Base-by-base conservation (phyloP, 225 moss, liverwort and hornwort genomes). In the Anthoceros angustus region DNA sequence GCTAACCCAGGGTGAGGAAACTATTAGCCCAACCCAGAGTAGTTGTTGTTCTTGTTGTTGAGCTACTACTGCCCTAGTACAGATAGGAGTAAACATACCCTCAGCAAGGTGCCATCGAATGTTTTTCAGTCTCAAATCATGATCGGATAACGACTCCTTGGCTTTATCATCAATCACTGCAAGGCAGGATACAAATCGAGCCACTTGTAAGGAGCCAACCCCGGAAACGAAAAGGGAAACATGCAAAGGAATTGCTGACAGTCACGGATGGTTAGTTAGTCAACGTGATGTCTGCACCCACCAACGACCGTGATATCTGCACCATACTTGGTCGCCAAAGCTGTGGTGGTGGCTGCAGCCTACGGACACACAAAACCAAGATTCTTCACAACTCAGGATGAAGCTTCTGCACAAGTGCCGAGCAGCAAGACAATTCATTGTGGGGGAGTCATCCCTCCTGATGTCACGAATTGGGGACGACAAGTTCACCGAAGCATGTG, bases 261-360 rank as follows among this genome's bases (percentile, higher is more conserved):
- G 2, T 9, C 20, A 18, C 12, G 42, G 42, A 42, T 2, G 15
- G 18, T 10, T 9, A 9, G 26, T n/a, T 49, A 6, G n/a, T 18
- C 18, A 10, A 11, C 21, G 15, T 43, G 32, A 32, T 32, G 32
- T 41, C 18, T 25, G 23, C 10, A 69, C 80, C 65, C 79, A 87
- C 87, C 92, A 48, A 92, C 81, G 48, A 92, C 85, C 61, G 92
- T 92, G 69, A 92, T 89, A 70, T 92, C 88, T 63, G 92, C 88
- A 66, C 88, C 88, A 78, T 83, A 83, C 75, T 83, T 89, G 46
- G 76, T 86, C 50, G 92, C 92, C 74, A 89, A 82, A 66, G 92
- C 81, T 43, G 92, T 82, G 62, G 88, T 83, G 55, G 82, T 80
- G 81, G 89, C 89, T 62, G 89, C 83, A 63, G 92, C 89, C 87